Percentiles rank a stretch among this genome's conserved stretches.
Evolutionary conservation across 1,284 basidiomycete species (phyloP).

Genomic region (Rhodotorula mucilaginosa): DNA sequence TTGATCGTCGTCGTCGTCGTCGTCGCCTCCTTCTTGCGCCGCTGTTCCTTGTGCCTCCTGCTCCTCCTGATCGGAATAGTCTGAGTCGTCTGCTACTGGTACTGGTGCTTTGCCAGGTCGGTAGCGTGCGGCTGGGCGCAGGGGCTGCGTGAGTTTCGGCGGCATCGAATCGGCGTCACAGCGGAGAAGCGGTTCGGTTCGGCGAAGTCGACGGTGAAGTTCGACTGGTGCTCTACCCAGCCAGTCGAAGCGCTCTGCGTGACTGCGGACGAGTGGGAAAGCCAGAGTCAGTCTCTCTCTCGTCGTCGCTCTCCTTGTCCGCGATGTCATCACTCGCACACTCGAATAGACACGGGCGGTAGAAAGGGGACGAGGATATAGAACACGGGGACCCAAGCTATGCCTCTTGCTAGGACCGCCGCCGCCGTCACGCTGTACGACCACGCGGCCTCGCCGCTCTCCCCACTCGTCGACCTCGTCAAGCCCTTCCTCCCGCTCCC

Average conservation of each 20-base stretch:
- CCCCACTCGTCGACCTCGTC: slow-evolving; percentile 13
- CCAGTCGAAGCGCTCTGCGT: no score
- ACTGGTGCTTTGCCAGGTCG: slow-evolving; percentile 29
- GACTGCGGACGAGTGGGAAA: no score
- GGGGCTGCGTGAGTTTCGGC: slow-evolving; percentile 30
- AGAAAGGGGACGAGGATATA: no score
- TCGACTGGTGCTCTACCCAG: no score
- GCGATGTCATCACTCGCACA: no score
- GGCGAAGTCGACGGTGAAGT: no score
- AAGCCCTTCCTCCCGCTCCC: background rate
- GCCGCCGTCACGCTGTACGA: background rate
- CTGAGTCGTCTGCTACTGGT: slow-evolving; percentile 19
- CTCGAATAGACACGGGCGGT: no score
- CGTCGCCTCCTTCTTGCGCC: no score
- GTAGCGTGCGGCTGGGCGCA: slow-evolving; percentile 30
- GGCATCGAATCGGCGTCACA: background rate
- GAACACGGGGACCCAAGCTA: no score
- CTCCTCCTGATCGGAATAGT: slow-evolving; percentile 23
- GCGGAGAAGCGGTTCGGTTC: no score
- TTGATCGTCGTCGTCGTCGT: slow-evolving; percentile 19
- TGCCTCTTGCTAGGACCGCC: background rate
- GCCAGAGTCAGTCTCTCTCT: no score
- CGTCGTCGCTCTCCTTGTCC: no score
- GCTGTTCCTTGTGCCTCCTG: background rate
- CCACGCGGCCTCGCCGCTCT: background rate